Evolutionary conservation across 1,139 yeast species (phyloP).

Genomic region (Hansenula sp.): DNA sequence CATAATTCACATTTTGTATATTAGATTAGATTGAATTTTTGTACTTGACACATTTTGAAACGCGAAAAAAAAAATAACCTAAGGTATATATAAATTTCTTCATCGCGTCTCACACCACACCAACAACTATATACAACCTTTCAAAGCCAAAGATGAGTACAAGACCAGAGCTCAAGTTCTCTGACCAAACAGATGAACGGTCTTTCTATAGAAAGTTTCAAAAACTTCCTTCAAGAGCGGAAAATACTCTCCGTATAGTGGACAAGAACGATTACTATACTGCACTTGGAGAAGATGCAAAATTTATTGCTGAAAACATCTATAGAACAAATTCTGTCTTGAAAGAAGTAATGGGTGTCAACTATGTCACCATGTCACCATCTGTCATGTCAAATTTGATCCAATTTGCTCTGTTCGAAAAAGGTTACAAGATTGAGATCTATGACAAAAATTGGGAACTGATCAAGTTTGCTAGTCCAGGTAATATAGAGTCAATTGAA

Average conservation of each 20-base stretch:
- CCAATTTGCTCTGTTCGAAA: constrained; percentile 61
- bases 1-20: not conserved
- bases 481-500: constrained; percentile 80
- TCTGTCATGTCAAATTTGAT: constrained; percentile 68
- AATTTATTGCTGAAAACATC: constrained; percentile 72
- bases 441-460: constrained; percentile 59
- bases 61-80: not conserved
- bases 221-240: constrained; percentile 45
- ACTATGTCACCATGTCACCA: constrained; percentile 73
- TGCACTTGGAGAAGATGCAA: constrained; percentile 72
- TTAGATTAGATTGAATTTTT: not conserved
- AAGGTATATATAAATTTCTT: too few relatives aligned
- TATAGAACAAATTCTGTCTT: constrained; percentile 81
- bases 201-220: constrained; percentile 56
- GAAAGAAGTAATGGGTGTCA: constrained; percentile 47
- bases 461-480: constrained; percentile 75
- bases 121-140: not conserved
- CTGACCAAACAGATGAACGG: constrained; percentile 42
- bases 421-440: constrained; percentile 75
- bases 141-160: constrained; percentile 21
- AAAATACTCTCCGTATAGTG: constrained; percentile 56
- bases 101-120: not conserved
- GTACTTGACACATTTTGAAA: not conserved
- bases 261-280: constrained; percentile 79
- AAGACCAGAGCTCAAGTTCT: constrained; percentile 70